Base-by-base conservation (phyloP, 2,329 filamentous ascomycete species). In the Curvularia lunata region DNA sequence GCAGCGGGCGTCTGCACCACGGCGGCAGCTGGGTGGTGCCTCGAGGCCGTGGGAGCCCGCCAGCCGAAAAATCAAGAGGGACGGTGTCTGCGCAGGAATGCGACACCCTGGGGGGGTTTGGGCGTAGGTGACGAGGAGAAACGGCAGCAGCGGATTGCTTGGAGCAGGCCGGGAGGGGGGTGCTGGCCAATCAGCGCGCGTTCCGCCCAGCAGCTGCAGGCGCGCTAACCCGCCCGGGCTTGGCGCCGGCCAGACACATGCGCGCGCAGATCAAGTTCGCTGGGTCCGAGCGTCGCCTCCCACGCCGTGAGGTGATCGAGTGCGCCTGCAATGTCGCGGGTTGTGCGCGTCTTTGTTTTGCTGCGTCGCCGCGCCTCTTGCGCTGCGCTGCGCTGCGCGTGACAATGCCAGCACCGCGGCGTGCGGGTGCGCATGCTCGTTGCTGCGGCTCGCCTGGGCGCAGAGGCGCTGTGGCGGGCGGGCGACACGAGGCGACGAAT, bases 241-340 rank as follows among this genome's bases (percentile, higher is more conserved):
- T 48, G 48, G 52, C 43, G 48, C 27, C 30, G 43, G 52, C 52
- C 28, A 58, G 61, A 49, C 58, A 37, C 48, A 48, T 43, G 34
- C 48, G 50, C 34, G 52, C 58, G 63, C 61, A 63, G 66, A 68
- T 68, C 66, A 56, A 56, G 64, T 66, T 66, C 66, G 58, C 56
- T 23, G 51, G 38, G 59, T 34, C 56, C 51, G n/a, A 53, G 54
- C 56, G 59, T 19, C 37, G 51, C 27, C 40, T 48, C 18, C 25
- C 25, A 46, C 23, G 28, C 21, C n/a, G 30, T 5, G 40, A 9
- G 37, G 21, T 42, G 40, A 42, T 23, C 19, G 21, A 25, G 32
- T n/a, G 32, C 32, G 2, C 3, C 32, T 37, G 32, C 40, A 12
- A 23, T 41, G 6, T 23, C 10, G 1, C 18, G n/a, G 13, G 19